Base-by-base conservation (phyloP, 768 basidiomycete species). In the Dacryopinax primogenitus region DNA sequence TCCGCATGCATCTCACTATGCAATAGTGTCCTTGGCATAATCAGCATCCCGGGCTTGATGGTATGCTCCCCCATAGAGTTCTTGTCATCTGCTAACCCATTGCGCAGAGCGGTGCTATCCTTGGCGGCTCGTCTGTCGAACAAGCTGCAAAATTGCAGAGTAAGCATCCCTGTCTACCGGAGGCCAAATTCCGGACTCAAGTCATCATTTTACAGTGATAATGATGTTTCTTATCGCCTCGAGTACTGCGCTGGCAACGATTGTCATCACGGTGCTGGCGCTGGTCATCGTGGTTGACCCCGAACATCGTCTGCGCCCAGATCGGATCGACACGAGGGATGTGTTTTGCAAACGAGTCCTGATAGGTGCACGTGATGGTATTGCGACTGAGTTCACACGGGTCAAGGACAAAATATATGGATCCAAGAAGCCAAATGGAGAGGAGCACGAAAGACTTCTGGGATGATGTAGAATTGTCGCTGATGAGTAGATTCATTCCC, bases 171-270 rank as follows among this genome's bases (percentile, higher is more conserved):
- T 33, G 3, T 18, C 28, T 23, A 45, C 2, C 37, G 23, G 23
- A 26, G 26, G 6, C 63, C 32, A 7, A 11, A 28, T 28, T 16
- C 62, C 33, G 15, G 16, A 18, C 62, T 36, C 39, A 18, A 16
- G 26, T 3, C 63, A 28, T 62, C 15, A 23, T 23, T 26, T n/a
- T n/a, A 18, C 34, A 76, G 75, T 92, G 86, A 85, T 94, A 66
- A 90, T 94, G 76, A 89, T 92, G 85, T 93, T 94, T 75, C 89
- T 93, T 87, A 90, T 93, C 47, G 85, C 86, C 1, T 85, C 90
- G 0, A 82, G 84, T 66, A 87, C 87, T 0, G 83, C 86, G 0
- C 80, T 94, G 28, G 82, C 87, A 13, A 80, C 85, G 1, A 84
- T 90, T 64, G 76, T 82, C 63, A 82, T 84, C 1, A 85, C 86